A percentile compares a stretch with the other conserved stretches of the same genome.
Conservation (phyloP, 2,329 filamentous ascomycete species). For the Ophiocordyceps unilateralis region DNA sequence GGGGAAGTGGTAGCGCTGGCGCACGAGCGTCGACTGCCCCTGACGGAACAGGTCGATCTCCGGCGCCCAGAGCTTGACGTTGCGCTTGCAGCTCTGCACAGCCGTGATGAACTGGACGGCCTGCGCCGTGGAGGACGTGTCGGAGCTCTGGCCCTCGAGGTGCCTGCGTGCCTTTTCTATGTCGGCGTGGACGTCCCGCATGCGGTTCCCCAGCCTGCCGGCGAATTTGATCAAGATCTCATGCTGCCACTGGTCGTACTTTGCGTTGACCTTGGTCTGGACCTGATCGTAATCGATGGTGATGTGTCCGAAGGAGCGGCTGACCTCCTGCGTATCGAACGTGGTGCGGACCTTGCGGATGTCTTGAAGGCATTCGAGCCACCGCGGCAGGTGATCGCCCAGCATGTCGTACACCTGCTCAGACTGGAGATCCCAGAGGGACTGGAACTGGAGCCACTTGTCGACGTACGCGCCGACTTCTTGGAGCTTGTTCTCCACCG, state of each 20-base stretch:
- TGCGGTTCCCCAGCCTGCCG: constrained; percentile 68
- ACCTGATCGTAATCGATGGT: constrained; percentile 97
- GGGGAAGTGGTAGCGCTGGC: constrained; percentile 87
- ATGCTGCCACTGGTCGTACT: constrained; percentile 99
- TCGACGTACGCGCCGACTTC: constrained; percentile 78
- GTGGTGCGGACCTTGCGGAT: constrained; percentile 90
- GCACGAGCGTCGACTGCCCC: constrained; percentile 77
- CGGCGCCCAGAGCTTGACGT: constrained; percentile 84
- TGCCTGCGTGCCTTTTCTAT: constrained; percentile 82
- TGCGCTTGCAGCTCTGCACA: constrained; percentile 88
- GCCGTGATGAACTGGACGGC: constrained; percentile 97
- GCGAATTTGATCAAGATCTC: constrained; percentile 93
- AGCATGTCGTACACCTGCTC: constrained; percentile 88
- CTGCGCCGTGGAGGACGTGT: constrained; percentile 88
- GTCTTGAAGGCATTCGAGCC: constrained; percentile 92
- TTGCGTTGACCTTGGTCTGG: constrained; percentile 94
- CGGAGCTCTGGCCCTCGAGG: constrained; percentile 78
- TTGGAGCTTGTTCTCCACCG: constrained; percentile 66
- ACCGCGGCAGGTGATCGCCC: constrained; percentile 78
- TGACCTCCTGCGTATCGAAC: constrained; percentile 93
- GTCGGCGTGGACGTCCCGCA: constrained; percentile 83
- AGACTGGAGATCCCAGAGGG: constrained; percentile 90
- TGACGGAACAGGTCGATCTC: constrained; percentile 94
- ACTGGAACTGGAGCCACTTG: constrained; percentile 98
- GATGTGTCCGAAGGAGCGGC: constrained; percentile 80